These are phyloP conservation scores for Penicillium sp. DNA, from an alignment of 2,329 filamentous ascomycete species.

Conservation along the genomic window DNA sequence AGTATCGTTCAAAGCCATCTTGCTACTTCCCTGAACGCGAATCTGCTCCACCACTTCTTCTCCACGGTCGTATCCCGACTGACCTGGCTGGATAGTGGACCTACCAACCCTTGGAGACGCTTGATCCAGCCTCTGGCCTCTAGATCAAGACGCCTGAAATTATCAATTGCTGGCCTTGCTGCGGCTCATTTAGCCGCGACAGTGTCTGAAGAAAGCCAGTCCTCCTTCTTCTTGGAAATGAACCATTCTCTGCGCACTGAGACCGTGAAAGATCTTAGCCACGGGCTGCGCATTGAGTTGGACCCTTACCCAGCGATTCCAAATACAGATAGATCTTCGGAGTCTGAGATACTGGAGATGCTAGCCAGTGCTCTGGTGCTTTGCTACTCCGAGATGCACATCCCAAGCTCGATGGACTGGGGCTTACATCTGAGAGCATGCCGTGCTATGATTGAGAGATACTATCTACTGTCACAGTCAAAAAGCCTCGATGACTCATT, in stretches of 20 bases:
- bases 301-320: not conserved
- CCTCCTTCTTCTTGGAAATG: not conserved
- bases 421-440: constrained; percentile 14
- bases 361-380: constrained; percentile 12
- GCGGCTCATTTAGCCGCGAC: not conserved
- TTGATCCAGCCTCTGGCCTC: constrained; percentile 18
- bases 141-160: constrained; percentile 5
- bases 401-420: constrained; percentile 14
- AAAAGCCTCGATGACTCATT: constrained; percentile 1
- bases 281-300: not conserved
- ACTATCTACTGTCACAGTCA: not conserved
- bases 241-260: not conserved
- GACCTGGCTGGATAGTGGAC: constrained; percentile 20
- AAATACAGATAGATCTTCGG: not conserved
- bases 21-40: constrained; percentile 3
- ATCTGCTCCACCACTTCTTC: constrained; percentile 19
- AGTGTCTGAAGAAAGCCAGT: not conserved
- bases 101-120: constrained; percentile 21
- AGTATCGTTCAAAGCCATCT: not conserved
- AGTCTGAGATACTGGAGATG: constrained; percentile 7
- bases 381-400: constrained; percentile 14
- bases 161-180: not conserved
- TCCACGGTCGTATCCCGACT: constrained; percentile 15
- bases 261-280: not conserved
- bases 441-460: constrained; percentile 11